Evolutionary conservation across 495 filamentous ascomycete species (phyloP).

Genomic region (Aspergillus leporis): DNA sequence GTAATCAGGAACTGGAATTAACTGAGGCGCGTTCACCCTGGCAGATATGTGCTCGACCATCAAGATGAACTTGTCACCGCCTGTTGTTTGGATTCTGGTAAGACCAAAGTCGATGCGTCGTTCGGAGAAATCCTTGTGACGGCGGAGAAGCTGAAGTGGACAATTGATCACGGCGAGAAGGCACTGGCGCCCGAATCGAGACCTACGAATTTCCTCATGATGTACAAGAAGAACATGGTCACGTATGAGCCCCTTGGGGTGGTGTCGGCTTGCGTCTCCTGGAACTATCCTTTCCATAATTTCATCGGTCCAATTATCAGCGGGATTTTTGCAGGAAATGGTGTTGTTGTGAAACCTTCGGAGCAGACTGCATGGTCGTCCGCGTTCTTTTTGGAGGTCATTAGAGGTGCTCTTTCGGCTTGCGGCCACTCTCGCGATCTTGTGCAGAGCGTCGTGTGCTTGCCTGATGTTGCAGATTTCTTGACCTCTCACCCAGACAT

Average conservation of each 20-base stretch:
- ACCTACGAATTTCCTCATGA: conserved; percentile 86
- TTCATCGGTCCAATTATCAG: conserved; percentile 88
- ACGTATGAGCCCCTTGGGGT: conserved; percentile 91
- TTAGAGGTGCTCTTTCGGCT: conserved; percentile 71
- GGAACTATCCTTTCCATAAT: conserved; percentile 98
- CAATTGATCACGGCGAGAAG: conserved; percentile 85
- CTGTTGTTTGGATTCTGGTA: conserved; percentile 94
- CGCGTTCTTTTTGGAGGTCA: conserved; percentile 74
- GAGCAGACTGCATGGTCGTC: conserved; percentile 94
- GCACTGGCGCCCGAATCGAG: conserved; percentile 70
- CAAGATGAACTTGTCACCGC: conserved; percentile 83
- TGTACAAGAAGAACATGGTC: conserved; percentile 92
- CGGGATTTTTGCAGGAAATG: conserved; percentile 90
- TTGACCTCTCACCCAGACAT: conserved; percentile 86
- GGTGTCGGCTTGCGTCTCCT: conserved; percentile 88
- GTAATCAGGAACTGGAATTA: neutral
- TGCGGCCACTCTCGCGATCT: conserved; percentile 84
- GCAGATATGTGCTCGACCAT: conserved; percentile 77
- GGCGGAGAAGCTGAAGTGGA: conserved; percentile 92
- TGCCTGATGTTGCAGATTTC: conserved; percentile 76
- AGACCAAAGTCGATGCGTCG: conserved; percentile 89
- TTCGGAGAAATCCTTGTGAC: conserved; percentile 95
- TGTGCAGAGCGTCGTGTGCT: conserved; percentile 82
- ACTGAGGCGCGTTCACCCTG: neutral
- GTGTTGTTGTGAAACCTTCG: conserved; percentile 85